These are phyloP conservation scores for Alternaria gaisen DNA, from an alignment of 2,329 filamentous ascomycete species.

Conservation along the genomic window DNA sequence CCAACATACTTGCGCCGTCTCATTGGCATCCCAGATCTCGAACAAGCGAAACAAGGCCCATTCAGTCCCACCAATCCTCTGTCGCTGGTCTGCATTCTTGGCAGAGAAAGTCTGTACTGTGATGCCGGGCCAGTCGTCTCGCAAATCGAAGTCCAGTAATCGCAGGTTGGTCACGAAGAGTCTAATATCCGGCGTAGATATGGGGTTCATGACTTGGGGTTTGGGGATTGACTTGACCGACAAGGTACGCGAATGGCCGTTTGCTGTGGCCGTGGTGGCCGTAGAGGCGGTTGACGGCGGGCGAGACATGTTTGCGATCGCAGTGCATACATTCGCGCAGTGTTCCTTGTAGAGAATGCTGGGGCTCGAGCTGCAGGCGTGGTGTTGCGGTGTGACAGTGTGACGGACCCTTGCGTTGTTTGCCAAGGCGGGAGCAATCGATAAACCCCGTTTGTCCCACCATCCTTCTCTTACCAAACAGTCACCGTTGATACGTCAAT, in stretches of 20 bases:
- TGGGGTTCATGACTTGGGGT: constrained; percentile 28
- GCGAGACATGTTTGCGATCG: constrained; percentile 37
- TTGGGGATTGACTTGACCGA: constrained; percentile 46
- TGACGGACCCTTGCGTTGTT: constrained; percentile 22
- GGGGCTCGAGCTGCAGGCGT: constrained; percentile 7
- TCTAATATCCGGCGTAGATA: constrained; percentile 39
- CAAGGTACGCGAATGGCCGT: constrained; percentile 37
- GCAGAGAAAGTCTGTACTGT: constrained; percentile 73
- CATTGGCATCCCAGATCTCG: constrained; percentile 79
- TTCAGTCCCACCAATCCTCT: constrained; percentile 82
- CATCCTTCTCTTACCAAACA: constrained; percentile 15
- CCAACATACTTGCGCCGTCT: constrained; percentile 71
- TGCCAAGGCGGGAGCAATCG: constrained; percentile 34
- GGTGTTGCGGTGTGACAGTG: constrained; percentile 25
- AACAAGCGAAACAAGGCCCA: constrained; percentile 93
- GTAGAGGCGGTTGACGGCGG: constrained; percentile 35
- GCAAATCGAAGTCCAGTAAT: constrained; percentile 79
- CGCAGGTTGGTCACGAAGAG: constrained; percentile 85
- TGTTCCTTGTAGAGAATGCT: not conserved
- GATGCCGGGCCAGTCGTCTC: constrained; percentile 82
- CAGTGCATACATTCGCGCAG: constrained; percentile 7
- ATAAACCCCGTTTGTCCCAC: constrained; percentile 17
- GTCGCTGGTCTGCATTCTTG: constrained; percentile 79
- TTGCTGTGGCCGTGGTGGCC: constrained; percentile 26
- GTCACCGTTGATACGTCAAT: constrained; percentile 2